A percentile compares a stretch with the other conserved stretches of the same genome.
Evolutionary conservation across 805 yeast species (phyloP).

Genomic region (Kluyveromyces dobzhanskii): DNA sequence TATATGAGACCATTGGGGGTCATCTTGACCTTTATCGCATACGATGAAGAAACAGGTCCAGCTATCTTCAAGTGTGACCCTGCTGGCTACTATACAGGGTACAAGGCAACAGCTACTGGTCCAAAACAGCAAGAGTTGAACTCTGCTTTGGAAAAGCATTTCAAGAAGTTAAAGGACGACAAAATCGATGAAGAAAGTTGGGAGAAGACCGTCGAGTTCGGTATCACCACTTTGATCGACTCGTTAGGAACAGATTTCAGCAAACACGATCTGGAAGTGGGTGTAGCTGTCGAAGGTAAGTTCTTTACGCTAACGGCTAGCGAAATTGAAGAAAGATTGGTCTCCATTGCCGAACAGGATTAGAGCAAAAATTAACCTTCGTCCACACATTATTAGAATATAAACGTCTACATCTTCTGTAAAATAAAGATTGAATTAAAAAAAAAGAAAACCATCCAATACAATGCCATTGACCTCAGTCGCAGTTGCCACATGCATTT

Average conservation of each 20-base stretch:
- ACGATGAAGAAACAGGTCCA: conserved; percentile 88
- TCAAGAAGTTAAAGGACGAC: conserved; percentile 53
- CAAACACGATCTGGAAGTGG: conserved; percentile 88
- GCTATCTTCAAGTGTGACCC: conserved; percentile 90
- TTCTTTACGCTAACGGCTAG: conserved; percentile 71
- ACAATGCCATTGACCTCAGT: no score
- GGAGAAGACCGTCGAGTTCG: conserved; percentile 84
- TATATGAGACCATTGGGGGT: conserved; percentile 98
- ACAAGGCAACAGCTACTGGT: conserved; percentile 89
- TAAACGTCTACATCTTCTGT: no score
- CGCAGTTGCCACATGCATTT: no score
- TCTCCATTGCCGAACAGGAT: conserved; percentile 94
- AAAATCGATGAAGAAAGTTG: conserved; percentile 54
- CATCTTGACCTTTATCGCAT: conserved; percentile 77
- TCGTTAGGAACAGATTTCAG: conserved; percentile 89
- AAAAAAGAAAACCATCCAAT: no score
- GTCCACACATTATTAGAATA: conserved; percentile 1
- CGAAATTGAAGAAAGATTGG: conserved; percentile 89
- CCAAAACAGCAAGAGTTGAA: conserved; percentile 96
- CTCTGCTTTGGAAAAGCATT: conserved; percentile 82
- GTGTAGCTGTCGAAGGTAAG: conserved; percentile 67
- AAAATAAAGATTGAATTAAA: no score
- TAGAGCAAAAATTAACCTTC: conserved; percentile 25
- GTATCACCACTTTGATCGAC: conserved; percentile 76
- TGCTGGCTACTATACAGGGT: conserved; percentile 90